Evolutionary conservation across 305 asterid species (phyloP).

Genomic region (Lippia alba): DNA sequence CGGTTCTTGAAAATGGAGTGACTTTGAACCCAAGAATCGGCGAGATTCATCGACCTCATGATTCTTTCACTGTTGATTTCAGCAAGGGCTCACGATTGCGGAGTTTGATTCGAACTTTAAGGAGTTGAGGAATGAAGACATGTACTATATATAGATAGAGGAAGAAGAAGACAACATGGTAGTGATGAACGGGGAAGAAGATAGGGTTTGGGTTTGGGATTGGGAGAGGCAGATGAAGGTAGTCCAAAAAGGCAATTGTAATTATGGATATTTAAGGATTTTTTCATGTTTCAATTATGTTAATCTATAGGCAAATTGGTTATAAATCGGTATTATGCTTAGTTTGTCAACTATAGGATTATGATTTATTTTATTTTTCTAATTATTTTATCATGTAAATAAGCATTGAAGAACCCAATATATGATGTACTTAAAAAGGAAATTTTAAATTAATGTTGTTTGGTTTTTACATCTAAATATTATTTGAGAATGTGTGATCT

Average conservation of each 20-base stretch:
- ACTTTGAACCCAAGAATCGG: constrained; percentile 32
- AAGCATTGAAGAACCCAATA: too few relatives aligned
- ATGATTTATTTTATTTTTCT: too few relatives aligned
- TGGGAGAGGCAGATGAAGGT: not conserved
- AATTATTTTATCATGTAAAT: too few relatives aligned
- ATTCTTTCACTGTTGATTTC: not conserved
- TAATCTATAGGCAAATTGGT: too few relatives aligned
- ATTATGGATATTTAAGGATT: too few relatives aligned
- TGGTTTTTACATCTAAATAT: too few relatives aligned
- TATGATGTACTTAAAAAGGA: too few relatives aligned
- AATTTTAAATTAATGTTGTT: too few relatives aligned
- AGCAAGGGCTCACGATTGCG: not conserved
- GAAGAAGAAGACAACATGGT: constrained; percentile 19
- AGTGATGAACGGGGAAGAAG: constrained; percentile 24
- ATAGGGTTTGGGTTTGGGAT: constrained; percentile 62
- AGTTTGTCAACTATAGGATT: too few relatives aligned
- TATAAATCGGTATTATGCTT: too few relatives aligned
- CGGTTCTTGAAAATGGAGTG: constrained; percentile 45
- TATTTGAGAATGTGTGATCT: too few relatives aligned
- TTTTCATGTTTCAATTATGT: too few relatives aligned
- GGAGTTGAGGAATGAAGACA: constrained; percentile 19
- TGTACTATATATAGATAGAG: not conserved
- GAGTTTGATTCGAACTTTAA: not conserved
- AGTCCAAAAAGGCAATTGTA: constrained; percentile 4
- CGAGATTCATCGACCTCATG: constrained; percentile 67